Evolutionary conservation across 139 green algal genomes (phyloP), one percentile per base, ranked within the genome.

Genomic region (Spirogloea muscicola): DNA sequence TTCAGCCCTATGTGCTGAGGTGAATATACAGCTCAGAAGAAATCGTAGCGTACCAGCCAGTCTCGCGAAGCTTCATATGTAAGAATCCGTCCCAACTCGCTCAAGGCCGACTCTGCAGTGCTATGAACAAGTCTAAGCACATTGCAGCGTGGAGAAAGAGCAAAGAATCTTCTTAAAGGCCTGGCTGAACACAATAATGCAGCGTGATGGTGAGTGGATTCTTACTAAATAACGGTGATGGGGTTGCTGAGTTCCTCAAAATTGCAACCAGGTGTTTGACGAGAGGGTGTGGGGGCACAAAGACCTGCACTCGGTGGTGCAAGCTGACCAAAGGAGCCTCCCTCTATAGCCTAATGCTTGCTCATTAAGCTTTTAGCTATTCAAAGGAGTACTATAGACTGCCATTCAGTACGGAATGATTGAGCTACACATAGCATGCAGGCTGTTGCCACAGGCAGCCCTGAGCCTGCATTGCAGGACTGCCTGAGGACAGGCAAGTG

Each of bases 181-280:
- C 46, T 21, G 46, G 21, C 46, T 21, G 21, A 21, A 55, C 21
- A 55, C 21, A 55, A 55, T 21, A 21, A 31, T 55, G 21, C 21
- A 31, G 46, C 21, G 21, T 31, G 46, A 21, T 31, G 21, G 21
- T 31, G 46, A 21, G 46, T 21, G 46, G 21, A 13, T 29, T 73
- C 70, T 76, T 41, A 76, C 94, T 84, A 79, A 99, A 98, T 18
- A 96, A 87, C 1, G 87, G 67, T 0, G 84, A 55, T 2, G 94
- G 94, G 0, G 90, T 94, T 3, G 74, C 49, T 36, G 88, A 86
- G 74, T 94, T 97, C 1, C 94, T 82, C 33, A 86, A 74, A n/a
- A 98, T 84, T 1, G 90, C 91, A 29, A 99, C 80, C 91, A 91
- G 98, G 82, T 99, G 94, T 80, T 95, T 94, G 34, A 98, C 84